These are phyloP conservation scores for Candolleomyces aberdarensis DNA, from an alignment of 768 basidiomycete genomes.

Conservation along the genomic window DNA sequence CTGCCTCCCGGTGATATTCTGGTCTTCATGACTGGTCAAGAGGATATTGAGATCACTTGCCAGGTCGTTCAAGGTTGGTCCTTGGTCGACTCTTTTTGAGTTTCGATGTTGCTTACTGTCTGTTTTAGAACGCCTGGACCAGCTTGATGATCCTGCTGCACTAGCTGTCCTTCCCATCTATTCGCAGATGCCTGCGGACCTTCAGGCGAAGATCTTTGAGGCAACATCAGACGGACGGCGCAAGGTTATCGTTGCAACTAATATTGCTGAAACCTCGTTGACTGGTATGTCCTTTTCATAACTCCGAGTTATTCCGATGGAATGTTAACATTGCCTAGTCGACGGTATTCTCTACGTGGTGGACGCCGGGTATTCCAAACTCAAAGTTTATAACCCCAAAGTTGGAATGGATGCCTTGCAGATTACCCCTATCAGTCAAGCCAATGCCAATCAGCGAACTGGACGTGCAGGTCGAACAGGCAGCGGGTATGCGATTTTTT, in stretches of 20 bases:
- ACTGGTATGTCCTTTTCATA: conserved; percentile 53
- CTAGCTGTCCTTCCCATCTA: conserved; percentile 96
- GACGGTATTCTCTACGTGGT: conserved; percentile 98
- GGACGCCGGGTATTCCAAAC: conserved; percentile 94
- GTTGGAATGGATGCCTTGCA: conserved; percentile 99
- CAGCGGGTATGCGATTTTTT: conserved; percentile 62
- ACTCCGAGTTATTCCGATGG: too few species aligned
- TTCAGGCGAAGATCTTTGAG: conserved; percentile 97
- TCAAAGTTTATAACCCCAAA: conserved; percentile 98
- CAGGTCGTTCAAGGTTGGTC: conserved; percentile 81
- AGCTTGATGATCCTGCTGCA: conserved; percentile 87
- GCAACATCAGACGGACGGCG: conserved; percentile 90
- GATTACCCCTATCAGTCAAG: conserved; percentile 98
- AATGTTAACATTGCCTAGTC: conserved; percentile 43
- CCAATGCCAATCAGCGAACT: conserved; percentile 94
- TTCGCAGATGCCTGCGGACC: conserved; percentile 98
- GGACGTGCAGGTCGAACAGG: conserved; percentile 97
- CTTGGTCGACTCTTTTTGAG: not conserved
- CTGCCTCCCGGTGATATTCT: conserved; percentile 91
- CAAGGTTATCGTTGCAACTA: conserved; percentile 98
- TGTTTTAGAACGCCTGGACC: conserved; percentile 75
- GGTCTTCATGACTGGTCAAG: conserved; percentile 99
- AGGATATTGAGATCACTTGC: conserved; percentile 97
- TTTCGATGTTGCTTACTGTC: conserved; percentile 3
- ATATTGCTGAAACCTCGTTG: conserved; percentile 97